Base-by-base conservation (phyloP, 768 basidiomycete genomes). In the Mycena rebaudengoi region DNA sequence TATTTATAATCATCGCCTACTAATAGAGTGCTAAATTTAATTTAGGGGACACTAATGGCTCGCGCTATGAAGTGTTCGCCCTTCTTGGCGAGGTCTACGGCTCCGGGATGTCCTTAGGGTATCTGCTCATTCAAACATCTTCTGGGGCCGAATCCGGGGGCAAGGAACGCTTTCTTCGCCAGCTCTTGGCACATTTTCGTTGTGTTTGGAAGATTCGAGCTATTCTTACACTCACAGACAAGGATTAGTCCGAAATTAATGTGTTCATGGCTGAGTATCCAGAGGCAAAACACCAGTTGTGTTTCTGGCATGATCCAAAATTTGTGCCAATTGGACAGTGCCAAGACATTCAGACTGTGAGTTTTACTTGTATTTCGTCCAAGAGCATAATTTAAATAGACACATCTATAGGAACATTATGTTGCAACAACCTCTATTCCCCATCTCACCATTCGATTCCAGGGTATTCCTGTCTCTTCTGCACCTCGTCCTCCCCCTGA, bases 201-300 rank as follows among this genome's bases (percentile, higher is more conserved):
- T 59, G 65, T 2, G 52, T 54, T 40, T 76, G 69, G 72, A 65
- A 55, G 2, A 26, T 74, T 1, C 20, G 64, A 4, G 64, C 74
- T 2, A 68, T 74, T 12, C 61, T 75, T 43, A 79, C 75, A 3
- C 65, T 76, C 2, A 71, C 74, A 0, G 78, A 80, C 68, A 80
- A 81, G 56, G 75, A 78, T 35, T 67, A 53, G 56, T 60, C 73
- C 0, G 77, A 79, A 48, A 79, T 82, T 48, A 75, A 78, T 62
- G 75, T 76, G 0, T 75, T 75, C 65, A 60, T 49, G 3, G 54
- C 51, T 0, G 53, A 63, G 7, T 76, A 69, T 53, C 75, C 76
- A 4, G 35, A 70, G 4, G 75, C 76, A 7, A 81, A 81, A 57
- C 76, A 78, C 39, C 78, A 78, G 55, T 58, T 82, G 0, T 81